Evolutionary conservation across 108 stramenopile genomes (phyloP).

Genomic region (Nannochloropsis oceanica): DNA sequence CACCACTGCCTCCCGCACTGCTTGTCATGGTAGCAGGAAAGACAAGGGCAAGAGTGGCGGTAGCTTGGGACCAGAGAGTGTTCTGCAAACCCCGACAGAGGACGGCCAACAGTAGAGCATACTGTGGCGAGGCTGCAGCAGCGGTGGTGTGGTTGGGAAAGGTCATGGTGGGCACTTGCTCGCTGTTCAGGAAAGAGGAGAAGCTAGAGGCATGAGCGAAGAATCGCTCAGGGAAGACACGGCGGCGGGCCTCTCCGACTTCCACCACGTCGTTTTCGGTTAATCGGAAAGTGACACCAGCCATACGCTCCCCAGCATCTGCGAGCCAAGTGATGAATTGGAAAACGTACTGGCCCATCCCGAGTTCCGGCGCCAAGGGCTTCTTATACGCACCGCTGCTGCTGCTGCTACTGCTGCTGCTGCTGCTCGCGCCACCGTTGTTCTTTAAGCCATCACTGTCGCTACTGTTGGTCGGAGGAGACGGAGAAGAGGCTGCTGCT

Average conservation of each 20-base stretch:
- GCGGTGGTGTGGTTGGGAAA: background rate
- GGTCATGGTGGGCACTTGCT: background rate
- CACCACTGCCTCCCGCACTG: background rate
- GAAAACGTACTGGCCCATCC: background rate
- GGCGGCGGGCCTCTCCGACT: background rate
- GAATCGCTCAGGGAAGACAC: background rate
- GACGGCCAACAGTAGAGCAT: background rate
- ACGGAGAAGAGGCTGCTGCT: background rate
- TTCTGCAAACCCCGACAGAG: background rate
- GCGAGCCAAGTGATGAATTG: background rate
- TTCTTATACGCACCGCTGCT: background rate
- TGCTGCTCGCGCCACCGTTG: too few relatives aligned
- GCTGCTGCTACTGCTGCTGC: too few relatives aligned
- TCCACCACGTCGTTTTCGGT: background rate
- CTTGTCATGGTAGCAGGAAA: background rate
- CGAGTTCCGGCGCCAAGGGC: background rate
- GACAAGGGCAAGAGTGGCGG: background rate
- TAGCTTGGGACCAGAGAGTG: background rate
- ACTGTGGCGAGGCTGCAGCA: background rate
- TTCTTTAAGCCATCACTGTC: background rate
- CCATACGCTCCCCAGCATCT: background rate
- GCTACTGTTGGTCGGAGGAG: background rate
- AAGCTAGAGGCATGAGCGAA: background rate
- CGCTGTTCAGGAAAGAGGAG: background rate
- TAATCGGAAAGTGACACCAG: background rate